Evolutionary conservation across 1,284 basidiomycete species (phyloP).

Genomic region (Bjerkandera adusta): DNA sequence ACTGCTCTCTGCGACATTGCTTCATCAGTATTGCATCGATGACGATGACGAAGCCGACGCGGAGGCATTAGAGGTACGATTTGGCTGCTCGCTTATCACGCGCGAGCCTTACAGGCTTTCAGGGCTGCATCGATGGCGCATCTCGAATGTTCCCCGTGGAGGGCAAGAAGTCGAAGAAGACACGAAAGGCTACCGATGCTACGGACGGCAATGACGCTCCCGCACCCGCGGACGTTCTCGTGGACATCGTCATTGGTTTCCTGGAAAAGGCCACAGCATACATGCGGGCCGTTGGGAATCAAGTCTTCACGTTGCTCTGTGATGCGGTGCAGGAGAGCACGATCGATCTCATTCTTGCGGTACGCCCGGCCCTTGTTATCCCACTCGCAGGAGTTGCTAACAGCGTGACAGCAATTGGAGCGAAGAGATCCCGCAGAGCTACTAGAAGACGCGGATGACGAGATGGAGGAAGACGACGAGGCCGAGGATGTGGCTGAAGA

Average conservation of each 20-base stretch:
- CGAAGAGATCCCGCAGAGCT: constrained; percentile 62
- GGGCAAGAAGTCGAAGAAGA: constrained; percentile 45
- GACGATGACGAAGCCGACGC: constrained; percentile 43
- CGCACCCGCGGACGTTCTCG: constrained; percentile 78
- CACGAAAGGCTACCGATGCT: constrained; percentile 33
- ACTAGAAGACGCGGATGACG: constrained; percentile 37
- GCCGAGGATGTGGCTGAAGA: constrained; percentile 38
- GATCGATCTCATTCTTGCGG: constrained; percentile 81
- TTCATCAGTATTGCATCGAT: constrained; percentile 68
- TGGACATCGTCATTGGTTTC: constrained; percentile 87
- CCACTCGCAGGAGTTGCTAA: not conserved
- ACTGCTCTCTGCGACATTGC: constrained; percentile 64
- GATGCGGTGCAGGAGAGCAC: constrained; percentile 71
- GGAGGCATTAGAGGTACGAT: constrained; percentile 63
- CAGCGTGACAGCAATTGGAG: constrained; percentile 71
- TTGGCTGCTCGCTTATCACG: not conserved
- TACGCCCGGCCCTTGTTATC: constrained; percentile 31
- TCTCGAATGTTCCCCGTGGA: constrained; percentile 46
- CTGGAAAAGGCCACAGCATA: constrained; percentile 86
- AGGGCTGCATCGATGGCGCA: constrained; percentile 45
- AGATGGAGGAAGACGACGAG: constrained; percentile 36
- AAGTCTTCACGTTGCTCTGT: constrained; percentile 79
- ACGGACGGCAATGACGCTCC: constrained; percentile 36
- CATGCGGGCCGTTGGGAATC: constrained; percentile 78
- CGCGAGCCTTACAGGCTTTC: not conserved